Percentiles rank a stretch among this genome's conserved stretches.
phyloP scores from a whole-genome alignment of 2,329 filamentous ascomycete genomes.

The Aureobasidium uvarum region DNA sequence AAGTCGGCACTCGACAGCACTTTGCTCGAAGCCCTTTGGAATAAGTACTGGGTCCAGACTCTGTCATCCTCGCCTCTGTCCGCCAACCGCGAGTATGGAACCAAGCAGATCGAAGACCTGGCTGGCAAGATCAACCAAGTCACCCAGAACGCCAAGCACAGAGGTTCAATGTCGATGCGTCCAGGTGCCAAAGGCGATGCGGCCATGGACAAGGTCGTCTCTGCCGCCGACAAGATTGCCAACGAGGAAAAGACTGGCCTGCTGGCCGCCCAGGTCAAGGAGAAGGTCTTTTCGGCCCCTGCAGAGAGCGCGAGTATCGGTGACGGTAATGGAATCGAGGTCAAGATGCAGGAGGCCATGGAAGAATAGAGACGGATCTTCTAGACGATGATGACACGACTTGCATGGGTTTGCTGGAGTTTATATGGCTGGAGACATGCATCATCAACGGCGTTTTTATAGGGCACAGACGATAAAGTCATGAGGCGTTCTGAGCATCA shows the following conservation, averaged over 20 bases:
- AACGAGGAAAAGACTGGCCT: conserved; percentile 63
- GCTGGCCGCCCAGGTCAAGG: conserved; percentile 62
- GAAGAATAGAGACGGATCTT: conserved; percentile 11
- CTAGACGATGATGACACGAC: conserved; percentile 23
- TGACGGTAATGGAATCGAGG: conserved; percentile 25
- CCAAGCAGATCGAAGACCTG: conserved; percentile 87
- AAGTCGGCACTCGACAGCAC: conserved; percentile 88
- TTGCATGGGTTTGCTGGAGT: conserved; percentile 23
- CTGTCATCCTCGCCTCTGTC: conserved; percentile 86
- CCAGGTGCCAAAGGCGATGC: conserved; percentile 42
- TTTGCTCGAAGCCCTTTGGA: conserved; percentile 87
- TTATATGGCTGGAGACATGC: background rate
- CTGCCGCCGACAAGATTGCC: conserved; percentile 60
- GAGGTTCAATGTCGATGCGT: conserved; percentile 31
- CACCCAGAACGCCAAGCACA: conserved; percentile 38
- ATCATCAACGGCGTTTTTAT: conserved; percentile 19
- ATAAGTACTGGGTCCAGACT: conserved; percentile 99
- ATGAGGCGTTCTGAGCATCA: background rate
- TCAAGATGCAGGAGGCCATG: conserved; percentile 30
- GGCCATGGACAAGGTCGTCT: conserved; percentile 60
- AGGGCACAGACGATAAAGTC: conserved; percentile 4
- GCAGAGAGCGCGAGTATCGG: conserved; percentile 28
- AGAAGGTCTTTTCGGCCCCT: conserved; percentile 54
- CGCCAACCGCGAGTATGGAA: conserved; percentile 89
- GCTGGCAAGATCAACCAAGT: conserved; percentile 68